Base-by-base conservation (phyloP, 1,139 yeast species). In the Yamadazyma atlantica region DNA sequence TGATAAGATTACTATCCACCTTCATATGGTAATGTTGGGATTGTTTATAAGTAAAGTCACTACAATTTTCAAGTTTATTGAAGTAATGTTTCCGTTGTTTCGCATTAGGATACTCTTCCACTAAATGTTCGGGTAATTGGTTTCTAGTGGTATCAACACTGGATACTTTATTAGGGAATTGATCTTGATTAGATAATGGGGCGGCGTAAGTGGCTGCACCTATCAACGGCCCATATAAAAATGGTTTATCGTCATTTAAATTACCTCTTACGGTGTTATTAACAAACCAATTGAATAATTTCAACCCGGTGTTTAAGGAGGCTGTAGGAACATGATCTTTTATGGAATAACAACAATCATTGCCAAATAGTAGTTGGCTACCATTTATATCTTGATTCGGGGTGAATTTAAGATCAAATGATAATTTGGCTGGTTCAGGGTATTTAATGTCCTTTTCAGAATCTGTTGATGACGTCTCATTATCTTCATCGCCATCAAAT, bases 181-280 rank as follows among this genome's bases (percentile, higher is more conserved):
- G 15, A 15, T 39, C 33, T 19, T 41, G 41, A 12, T 44, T 36
- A 3, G 54, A 47, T 28, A 28, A 16, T 23, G 26, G 26, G 4
- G 26, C 26, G 4, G 66, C 47, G 29, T 57, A 62, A 1, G 66
- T 77, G 51, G 81, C 73, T 38, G 82, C 74, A 39, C 78, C 71
- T 44, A 81, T 54, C 0, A 78, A 82, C 33, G 73, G 63, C 0
- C 86, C 85, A 44, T 80, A 81, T 18, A 82, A 58, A 51, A 61
- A 82, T 64, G 89, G 68, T 50, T 69, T 66, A 38, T 80, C 85
- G 22, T 62, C 60, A 46, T 76, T 78, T 4, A 79, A 59, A 49
- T 82, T 86, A 5, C 82, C 85, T 38, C 68, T 75, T n/a, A 79
- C 75, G 29, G 82, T 73, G 24, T 80, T 81, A 53, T 80, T 85